Evolutionary conservation across 208 protist genomes (phyloP).

Genomic region (Leishmania tarentolae): DNA sequence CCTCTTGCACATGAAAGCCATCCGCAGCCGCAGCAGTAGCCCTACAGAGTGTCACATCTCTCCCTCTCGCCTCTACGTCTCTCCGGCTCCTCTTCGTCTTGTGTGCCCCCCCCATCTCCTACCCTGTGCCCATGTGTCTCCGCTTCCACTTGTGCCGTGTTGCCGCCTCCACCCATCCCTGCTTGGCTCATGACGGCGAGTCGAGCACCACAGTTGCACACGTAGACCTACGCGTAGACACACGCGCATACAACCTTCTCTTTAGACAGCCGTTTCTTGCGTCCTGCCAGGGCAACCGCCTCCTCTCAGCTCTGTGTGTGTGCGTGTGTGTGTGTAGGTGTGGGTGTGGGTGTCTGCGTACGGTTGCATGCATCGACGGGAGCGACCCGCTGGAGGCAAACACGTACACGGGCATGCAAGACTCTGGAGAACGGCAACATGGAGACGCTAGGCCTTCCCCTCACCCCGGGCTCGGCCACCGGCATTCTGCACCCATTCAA

Average conservation of each 20-base stretch:
- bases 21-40: neutral
- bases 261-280: neutral
- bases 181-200: neutral
- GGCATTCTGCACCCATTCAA: constrained; percentile 66
- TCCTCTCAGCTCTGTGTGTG: neutral
- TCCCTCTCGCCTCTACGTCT: neutral
- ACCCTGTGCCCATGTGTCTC: neutral
- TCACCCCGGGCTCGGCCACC: constrained; percentile 29
- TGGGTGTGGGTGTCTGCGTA: constrained; percentile 12
- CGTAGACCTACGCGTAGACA: neutral
- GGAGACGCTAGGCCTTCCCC: constrained; percentile 21
- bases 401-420: neutral
- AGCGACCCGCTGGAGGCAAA: neutral
- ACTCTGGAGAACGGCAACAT: neutral
- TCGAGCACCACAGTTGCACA: neutral
- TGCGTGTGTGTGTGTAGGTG: constrained; percentile 4
- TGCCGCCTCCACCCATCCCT: neutral
- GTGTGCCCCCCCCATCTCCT: neutral
- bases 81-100: neutral
- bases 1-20: neutral
- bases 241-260: neutral
- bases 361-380: constrained; percentile 10
- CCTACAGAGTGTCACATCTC: neutral
- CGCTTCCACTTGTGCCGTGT: neutral
- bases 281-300: neutral